Conservation (phyloP, 139 green algal species). For the Pseudopediastrum boryanum region DNA sequence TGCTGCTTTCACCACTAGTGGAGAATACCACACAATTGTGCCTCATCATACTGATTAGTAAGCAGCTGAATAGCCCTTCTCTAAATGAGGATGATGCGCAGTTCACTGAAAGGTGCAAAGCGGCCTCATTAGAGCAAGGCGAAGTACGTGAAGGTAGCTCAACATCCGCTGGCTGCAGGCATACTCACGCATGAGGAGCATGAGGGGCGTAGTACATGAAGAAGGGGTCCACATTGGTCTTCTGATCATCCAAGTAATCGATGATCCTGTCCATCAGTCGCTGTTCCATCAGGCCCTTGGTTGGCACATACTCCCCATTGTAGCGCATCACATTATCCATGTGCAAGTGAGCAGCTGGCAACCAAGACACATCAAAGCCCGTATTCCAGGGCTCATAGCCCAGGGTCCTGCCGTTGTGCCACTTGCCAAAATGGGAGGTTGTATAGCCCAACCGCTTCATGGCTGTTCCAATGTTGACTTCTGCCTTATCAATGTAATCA, state of each 20-base stretch:
- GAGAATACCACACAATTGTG: too few relatives aligned
- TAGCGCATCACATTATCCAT: slow-evolving; percentile 40
- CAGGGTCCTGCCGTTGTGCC: slow-evolving; percentile 26
- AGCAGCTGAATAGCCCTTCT: neutral
- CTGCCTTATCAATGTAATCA: slow-evolving; percentile 22
- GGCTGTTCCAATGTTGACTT: neutral
- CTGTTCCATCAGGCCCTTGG: slow-evolving; percentile 33
- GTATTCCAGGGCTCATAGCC: slow-evolving; percentile 28
- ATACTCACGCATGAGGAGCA: slow-evolving; percentile 32
- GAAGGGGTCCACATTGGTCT: slow-evolving; percentile 10
- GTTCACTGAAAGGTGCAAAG: neutral
- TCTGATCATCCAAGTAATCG: neutral
- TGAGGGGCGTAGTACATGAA: slow-evolving; percentile 35
- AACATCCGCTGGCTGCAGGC: neutral
- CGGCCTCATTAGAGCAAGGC: too few relatives aligned
- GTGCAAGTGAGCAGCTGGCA: slow-evolving; percentile 28
- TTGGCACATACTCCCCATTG: slow-evolving; percentile 28
- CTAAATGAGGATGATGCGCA: neutral
- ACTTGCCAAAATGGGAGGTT: slow-evolving; percentile 35
- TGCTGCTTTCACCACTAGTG: too few relatives aligned
- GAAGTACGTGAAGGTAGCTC: neutral
- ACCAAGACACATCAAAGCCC: slow-evolving; percentile 28
- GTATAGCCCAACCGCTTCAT: slow-evolving; percentile 10
- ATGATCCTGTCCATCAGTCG: slow-evolving; percentile 34
- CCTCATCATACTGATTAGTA: neutral